Evolutionary conservation across 306 rosid genomes (phyloP), one percentile per base, ranked within the genome.

Genomic region (Dalbergia oliveri): DNA sequence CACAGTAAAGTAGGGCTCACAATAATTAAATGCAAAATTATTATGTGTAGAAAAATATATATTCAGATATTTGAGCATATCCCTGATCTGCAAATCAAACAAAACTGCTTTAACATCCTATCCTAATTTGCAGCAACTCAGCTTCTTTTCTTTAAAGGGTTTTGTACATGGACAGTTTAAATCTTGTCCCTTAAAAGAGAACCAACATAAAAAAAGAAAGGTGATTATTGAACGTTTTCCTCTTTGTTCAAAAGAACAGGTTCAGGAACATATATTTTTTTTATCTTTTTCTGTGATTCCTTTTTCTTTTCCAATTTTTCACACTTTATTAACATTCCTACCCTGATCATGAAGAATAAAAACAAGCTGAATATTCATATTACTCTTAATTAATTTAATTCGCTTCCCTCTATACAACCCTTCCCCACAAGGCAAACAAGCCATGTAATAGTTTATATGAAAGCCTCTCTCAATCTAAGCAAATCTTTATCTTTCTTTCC

Each of bases 121-220:
- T 37, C 6, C 31, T 15, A 57, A 26, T 66, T 69, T 79, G 49
- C 81, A 66, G 76, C 73, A 50, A 31, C 59, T 63, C 74, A 34
- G 14, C 63, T 75, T 69, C 70, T 84, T 84, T 79, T 75, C 60
- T 83, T 63, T 77, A 75, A 61, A 75, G 71, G 75, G 50, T 58
- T 70, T 69, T 44, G 15, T 57, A 61, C 57, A 66, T 72, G 44
- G 66, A 15, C 75, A 56, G 79, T 84, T 80, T 80, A 84, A 80
- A 84, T 79, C 49, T 64, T 79, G 78, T 65, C 75, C 59, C 58
- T 54, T 82, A 13, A 83, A 83, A 71, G 82, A 77, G 79, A 43
- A 75, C 69, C 82, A 83, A 34, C 33, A 13, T 19, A 21, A 44
- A 57, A 44, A 72, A 64, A 5, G 8, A 76, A 76, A 76, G 62